A percentile compares a stretch with the other conserved stretches of the same genome.
Conservation (phyloP, 768 basidiomycete species). For the Naganishia randhawae region DNA sequence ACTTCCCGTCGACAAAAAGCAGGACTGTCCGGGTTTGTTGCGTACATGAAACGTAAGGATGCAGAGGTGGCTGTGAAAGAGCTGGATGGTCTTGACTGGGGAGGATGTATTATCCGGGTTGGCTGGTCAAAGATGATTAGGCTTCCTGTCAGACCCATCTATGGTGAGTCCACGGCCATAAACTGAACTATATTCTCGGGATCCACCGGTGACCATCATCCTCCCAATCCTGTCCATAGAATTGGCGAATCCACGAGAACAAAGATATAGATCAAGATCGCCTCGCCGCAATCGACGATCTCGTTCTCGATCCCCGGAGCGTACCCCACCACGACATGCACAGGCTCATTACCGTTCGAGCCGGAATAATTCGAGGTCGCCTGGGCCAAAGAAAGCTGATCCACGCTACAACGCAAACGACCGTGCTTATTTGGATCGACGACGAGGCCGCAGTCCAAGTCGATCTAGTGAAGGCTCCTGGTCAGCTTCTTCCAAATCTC, state of each 20-base stretch:
- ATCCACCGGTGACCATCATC: not conserved
- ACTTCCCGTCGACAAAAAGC: conserved; percentile 65
- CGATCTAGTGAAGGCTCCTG: conserved; percentile 27
- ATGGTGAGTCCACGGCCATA: conserved; percentile 57
- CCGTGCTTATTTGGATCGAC: not conserved
- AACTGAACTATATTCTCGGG: not conserved
- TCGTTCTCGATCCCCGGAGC: conserved; percentile 27
- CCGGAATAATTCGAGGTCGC: conserved; percentile 15
- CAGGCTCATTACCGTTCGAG: not conserved
- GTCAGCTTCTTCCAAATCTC: conserved; percentile 46
- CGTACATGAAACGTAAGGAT: conserved; percentile 88
- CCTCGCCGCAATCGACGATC: conserved; percentile 21
- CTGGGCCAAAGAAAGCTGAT: not conserved
- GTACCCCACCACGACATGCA: not conserved
- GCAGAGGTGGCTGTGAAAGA: conserved; percentile 85
- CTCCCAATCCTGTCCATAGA: not conserved
- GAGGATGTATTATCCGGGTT: conserved; percentile 76
- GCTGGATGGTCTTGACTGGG: conserved; percentile 92
- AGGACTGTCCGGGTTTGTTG: conserved; percentile 91
- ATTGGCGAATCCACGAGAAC: not conserved
- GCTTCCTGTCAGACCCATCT: conserved; percentile 65
- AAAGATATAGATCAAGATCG: conserved; percentile 10
- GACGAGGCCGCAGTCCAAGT: conserved; percentile 11
- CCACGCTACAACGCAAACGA: not conserved
- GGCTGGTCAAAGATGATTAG: conserved; percentile 98